Conservation (phyloP, 1,284 basidiomycete genomes). For the Moesziomyces aphidis region DNA sequence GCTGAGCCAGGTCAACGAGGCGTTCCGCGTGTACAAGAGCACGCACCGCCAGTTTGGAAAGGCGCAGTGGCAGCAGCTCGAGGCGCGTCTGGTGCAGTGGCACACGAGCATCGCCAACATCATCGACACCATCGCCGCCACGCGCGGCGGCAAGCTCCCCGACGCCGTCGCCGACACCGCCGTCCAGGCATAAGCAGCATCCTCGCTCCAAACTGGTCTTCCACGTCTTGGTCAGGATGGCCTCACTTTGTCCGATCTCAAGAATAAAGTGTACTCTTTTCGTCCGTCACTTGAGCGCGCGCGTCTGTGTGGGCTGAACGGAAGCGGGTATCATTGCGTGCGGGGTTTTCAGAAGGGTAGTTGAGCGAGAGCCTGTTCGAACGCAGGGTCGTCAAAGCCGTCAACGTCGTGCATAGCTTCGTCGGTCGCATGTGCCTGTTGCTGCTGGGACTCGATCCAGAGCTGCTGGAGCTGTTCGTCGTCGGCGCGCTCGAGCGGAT, state of each 20-base stretch:
- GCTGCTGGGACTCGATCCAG: slow-evolving; percentile 24
- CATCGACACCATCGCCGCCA: slow-evolving; percentile 49
- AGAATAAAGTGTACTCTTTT: neutral
- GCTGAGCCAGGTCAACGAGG: slow-evolving; percentile 61
- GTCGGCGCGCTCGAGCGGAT: slow-evolving; percentile 19
- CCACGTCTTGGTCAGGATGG: neutral
- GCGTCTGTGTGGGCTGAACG: neutral
- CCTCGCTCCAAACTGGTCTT: neutral
- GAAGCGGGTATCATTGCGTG: neutral
- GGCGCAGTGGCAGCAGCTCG: slow-evolving; percentile 62
- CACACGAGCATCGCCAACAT: slow-evolving; percentile 57
- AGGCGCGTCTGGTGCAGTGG: slow-evolving; percentile 60
- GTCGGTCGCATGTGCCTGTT: neutral
- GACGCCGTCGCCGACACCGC: slow-evolving; percentile 6
- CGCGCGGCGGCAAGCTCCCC: slow-evolving; percentile 30
- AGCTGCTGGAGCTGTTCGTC: slow-evolving; percentile 37
- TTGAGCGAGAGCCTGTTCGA: slow-evolving; percentile 11
- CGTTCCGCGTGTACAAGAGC: slow-evolving; percentile 64
- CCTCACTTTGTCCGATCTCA: too few relatives aligned
- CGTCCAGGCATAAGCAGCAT: slow-evolving; percentile 11
- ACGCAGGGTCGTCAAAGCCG: neutral
- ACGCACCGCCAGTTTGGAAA: slow-evolving; percentile 61
- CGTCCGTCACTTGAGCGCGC: too few relatives aligned
- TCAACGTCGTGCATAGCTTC: neutral
- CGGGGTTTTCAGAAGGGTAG: neutral